phyloP scores from a whole-genome alignment of 176 grass and related monocot genomes.

The Rhynchospora pubera region DNA sequence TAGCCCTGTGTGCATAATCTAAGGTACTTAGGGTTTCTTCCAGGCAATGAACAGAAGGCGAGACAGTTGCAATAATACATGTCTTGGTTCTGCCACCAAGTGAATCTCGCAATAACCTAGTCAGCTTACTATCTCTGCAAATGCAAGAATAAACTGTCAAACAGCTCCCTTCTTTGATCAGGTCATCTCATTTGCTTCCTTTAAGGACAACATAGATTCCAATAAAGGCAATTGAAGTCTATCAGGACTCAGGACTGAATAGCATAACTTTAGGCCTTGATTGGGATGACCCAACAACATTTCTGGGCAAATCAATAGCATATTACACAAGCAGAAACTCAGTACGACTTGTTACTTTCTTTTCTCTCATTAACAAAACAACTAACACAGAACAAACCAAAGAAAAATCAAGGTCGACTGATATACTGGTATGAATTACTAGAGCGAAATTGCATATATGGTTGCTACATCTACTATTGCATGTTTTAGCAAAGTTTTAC shows the following conservation, averaged over 20 bases:
- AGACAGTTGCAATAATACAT: slow-evolving; percentile 98
- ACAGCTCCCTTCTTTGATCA: neutral
- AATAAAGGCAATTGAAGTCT: slow-evolving; percentile 5
- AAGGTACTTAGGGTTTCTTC: slow-evolving; percentile 97
- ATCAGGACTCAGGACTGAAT: slow-evolving; percentile 18
- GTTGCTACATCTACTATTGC: neutral
- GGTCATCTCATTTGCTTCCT: neutral
- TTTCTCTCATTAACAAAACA: neutral
- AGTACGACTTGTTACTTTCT: neutral
- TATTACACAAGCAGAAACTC: neutral
- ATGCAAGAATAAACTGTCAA: slow-evolving; percentile 4
- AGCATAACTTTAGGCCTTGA: neutral
- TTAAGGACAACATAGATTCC: neutral
- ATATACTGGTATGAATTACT: neutral
- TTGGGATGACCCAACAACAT: neutral
- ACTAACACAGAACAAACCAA: neutral
- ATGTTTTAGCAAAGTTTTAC: slow-evolving; percentile 24
- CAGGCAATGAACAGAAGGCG: slow-evolving; percentile 88
- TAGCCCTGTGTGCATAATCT: slow-evolving; percentile 93
- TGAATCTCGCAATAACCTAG: slow-evolving; percentile 86
- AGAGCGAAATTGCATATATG: neutral
- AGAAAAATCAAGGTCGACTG: neutral
- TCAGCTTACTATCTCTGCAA: slow-evolving; percentile 95
- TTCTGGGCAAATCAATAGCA: neutral
- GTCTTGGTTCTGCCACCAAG: slow-evolving; percentile 97